Evolutionary conservation across 2,329 filamentous ascomycete genomes (phyloP).

Genomic region (Xylariaceae sp.): DNA sequence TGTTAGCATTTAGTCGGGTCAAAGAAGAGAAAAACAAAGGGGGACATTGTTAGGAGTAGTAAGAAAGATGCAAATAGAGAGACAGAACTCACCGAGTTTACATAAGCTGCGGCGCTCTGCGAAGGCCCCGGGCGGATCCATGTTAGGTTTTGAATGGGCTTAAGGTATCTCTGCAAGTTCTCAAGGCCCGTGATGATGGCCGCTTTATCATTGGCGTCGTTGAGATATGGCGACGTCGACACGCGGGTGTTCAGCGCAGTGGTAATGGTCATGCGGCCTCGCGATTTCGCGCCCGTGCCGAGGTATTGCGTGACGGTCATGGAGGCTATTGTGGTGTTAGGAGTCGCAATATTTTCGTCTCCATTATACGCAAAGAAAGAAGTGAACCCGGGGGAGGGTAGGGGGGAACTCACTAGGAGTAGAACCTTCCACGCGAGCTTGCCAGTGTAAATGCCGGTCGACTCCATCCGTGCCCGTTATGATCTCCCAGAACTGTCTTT

Average conservation of each 20-base stretch:
- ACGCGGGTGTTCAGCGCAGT: constrained; percentile 62
- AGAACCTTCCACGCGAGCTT: constrained; percentile 65
- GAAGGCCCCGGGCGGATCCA: constrained; percentile 60
- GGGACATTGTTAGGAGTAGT: not conserved
- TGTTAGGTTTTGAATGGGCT: constrained; percentile 59
- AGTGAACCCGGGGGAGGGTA: too few relatives aligned
- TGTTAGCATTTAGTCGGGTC: not conserved
- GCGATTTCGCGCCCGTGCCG: constrained; percentile 65
- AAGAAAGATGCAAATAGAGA: not conserved
- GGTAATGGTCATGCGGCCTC: constrained; percentile 65
- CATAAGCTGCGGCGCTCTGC: constrained; percentile 59
- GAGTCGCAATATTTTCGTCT: not conserved
- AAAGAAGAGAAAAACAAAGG: not conserved
- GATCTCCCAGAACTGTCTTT: constrained; percentile 57
- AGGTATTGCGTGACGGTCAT: constrained; percentile 67
- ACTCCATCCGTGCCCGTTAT: constrained; percentile 62
- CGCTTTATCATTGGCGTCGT: constrained; percentile 61
- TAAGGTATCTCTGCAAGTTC: constrained; percentile 60
- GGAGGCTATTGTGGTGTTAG: constrained; percentile 41
- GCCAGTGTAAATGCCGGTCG: constrained; percentile 69
- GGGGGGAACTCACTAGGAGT: constrained; percentile 4
- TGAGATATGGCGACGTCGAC: constrained; percentile 63
- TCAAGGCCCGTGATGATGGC: constrained; percentile 67
- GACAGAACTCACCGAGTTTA: constrained; percentile 42
- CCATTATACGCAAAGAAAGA: too few relatives aligned